Evolutionary conservation across 805 yeast genomes (phyloP), one percentile per base, ranked within the genome.

Genomic region (Grigorovia jiainica): DNA sequence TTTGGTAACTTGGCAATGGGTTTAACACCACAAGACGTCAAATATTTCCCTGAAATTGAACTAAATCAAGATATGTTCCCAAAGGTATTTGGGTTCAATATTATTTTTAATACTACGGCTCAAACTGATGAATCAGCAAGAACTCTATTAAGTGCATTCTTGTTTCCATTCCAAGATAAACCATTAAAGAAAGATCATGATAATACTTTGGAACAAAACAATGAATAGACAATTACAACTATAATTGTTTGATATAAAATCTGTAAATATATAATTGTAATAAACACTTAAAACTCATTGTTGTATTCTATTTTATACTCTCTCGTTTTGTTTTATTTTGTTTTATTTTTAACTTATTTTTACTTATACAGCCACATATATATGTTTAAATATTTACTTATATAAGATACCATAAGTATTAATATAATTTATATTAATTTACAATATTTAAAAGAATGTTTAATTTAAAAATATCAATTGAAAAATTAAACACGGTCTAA

Each of bases 11-110:
- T 94, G 44, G 73, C 92, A 8, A 79, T 92, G 57, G 96, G 96
- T 36, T 64, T 92, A 52, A 76, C 75, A 33, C 78, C 85, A 2
- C 85, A 82, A 41, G 87, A 85, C 53, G 76, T 84, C 40, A 78
- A 76, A 54, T 73, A 72, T 57, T 92, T 92, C 74, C 99, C 99
- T 3, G 98, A 92, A 65, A 78, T 92, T 47, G 95, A 89, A 58
- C 76, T 80, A 44, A 87, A 83, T 64, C 87, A 81, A 60, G 97
- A 90, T 61, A 68, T 83, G 49, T 92, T 90, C 85, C 89, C 95
- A 31, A 76, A 71, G 49, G 77, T 87, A 24, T 86, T 79, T 58
- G 97, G 96, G 44, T 73, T 90, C 71, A 83, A 87, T 58, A 71
- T 92, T 43, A 83, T 86, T 32, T 66, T 92, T 51, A 84, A 84